phyloP scores from a whole-genome alignment of 1,139 yeast genomes.

The Geotrichum phurueaensis region DNA sequence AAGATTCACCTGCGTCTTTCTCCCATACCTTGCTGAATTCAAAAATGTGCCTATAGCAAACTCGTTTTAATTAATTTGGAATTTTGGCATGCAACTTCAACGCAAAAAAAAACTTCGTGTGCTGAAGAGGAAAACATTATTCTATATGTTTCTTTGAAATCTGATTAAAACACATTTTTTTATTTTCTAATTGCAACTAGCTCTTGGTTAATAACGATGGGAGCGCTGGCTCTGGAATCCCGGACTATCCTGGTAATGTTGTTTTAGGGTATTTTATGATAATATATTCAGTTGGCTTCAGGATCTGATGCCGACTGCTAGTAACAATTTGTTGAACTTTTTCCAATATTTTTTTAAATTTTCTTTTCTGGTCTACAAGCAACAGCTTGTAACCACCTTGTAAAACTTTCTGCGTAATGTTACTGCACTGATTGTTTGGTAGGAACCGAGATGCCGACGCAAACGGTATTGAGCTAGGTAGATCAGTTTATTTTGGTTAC shows the following conservation, averaged over 20 bases:
- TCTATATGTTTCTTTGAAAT: conserved; percentile 1
- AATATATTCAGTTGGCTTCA: not conserved
- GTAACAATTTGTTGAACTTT: too few species aligned
- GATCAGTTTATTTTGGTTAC: too few species aligned
- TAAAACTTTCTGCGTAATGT: too few species aligned
- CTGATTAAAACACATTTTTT: conserved; percentile 1
- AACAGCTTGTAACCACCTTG: too few species aligned
- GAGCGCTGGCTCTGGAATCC: not conserved
- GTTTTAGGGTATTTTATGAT: not conserved
- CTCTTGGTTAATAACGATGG: not conserved
- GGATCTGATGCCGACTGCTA: too few species aligned
- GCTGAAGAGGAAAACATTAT: conserved; percentile 1
- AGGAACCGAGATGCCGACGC: too few species aligned
- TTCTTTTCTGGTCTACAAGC: too few species aligned
- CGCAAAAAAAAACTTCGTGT: conserved; percentile 8
- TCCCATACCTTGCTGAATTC: conserved; percentile 13
- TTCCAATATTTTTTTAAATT: too few species aligned
- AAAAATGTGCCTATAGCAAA: conserved; percentile 13
- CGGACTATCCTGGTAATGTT: not conserved
- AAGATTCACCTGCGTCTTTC: conserved; percentile 9
- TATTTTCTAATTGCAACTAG: not conserved
- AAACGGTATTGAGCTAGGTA: too few species aligned
- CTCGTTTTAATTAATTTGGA: not conserved
- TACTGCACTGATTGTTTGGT: too few species aligned
- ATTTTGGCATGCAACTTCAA: conserved; percentile 3